Percentiles rank a stretch among this genome's conserved stretches.
These are phyloP conservation scores for Microsporum audouinii DNA, from an alignment of 2,329 filamentous ascomycete genomes.

Conservation along the genomic window DNA sequence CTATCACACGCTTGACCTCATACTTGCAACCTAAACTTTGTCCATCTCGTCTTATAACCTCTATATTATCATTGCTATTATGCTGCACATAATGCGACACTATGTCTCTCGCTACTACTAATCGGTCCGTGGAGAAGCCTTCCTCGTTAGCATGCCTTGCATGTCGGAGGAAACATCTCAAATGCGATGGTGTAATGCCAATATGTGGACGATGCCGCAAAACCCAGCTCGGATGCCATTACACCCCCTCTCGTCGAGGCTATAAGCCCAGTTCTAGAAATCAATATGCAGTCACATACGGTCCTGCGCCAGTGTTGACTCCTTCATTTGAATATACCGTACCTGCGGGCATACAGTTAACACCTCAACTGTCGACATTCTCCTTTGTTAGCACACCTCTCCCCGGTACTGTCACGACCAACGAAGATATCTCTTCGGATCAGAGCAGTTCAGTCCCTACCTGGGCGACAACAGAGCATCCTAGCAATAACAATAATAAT, in stretches of 20 bases:
- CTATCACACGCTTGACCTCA: background rate
- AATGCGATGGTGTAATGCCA: slow-evolving; percentile 60
- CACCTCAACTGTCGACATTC: background rate
- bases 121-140: slow-evolving; percentile 17
- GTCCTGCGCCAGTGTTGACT: background rate
- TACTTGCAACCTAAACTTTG: too few species aligned
- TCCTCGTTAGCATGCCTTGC: slow-evolving; percentile 38
- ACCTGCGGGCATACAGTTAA: background rate
- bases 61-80: background rate
- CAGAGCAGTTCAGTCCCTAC: background rate
- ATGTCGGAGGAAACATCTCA: slow-evolving; percentile 54
- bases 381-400: background rate
- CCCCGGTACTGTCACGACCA: background rate
- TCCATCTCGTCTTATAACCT: background rate
- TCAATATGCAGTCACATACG: slow-evolving; percentile 22
- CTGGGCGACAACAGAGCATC: background rate
- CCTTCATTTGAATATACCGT: background rate
- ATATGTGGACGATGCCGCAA: slow-evolving; percentile 54
- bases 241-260: slow-evolving; percentile 62
- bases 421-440: background rate
- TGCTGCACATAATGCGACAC: background rate
- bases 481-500: background rate
- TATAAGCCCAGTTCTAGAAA: slow-evolving; percentile 57
- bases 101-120: background rate
- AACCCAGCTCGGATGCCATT: slow-evolving; percentile 53